These are phyloP conservation scores for Auricularia sp. DNA, from an alignment of 768 basidiomycete species.

Conservation along the genomic window DNA sequence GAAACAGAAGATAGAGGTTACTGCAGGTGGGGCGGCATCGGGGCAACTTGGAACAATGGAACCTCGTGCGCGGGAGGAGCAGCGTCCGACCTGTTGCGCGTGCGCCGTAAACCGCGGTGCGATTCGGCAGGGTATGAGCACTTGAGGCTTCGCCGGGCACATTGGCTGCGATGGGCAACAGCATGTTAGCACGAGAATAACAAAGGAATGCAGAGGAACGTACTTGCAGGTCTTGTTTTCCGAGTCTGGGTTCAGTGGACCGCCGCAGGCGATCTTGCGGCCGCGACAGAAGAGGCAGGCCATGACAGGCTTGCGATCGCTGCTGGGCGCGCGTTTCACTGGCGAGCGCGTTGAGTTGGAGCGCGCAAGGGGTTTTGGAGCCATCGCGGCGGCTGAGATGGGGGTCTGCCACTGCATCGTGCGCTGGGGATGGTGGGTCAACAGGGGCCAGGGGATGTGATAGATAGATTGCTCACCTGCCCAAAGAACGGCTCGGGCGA, in stretches of 20 bases:
- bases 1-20: too few species aligned
- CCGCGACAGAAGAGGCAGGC: slow-evolving; percentile 59
- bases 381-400: not conserved
- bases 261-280: slow-evolving; percentile 57
- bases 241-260: slow-evolving; percentile 19
- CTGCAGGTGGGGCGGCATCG: not conserved
- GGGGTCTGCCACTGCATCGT: not conserved
- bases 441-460: too few species aligned
- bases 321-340: not conserved
- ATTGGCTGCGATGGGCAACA: slow-evolving; percentile 41
- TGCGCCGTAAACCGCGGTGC: slow-evolving; percentile 51
- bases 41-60: not conserved
- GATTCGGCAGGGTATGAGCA: slow-evolving; percentile 67
- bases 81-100: slow-evolving; percentile 1
- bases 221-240: slow-evolving; percentile 55
- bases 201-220: slow-evolving; percentile 20
- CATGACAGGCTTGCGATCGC: slow-evolving; percentile 38
- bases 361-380: not conserved
- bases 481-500: not conserved
- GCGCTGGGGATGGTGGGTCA: not conserved
- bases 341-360: not conserved
- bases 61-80: not conserved
- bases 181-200: slow-evolving; percentile 4
- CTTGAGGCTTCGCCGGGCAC: slow-evolving; percentile 53
- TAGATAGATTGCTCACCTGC: not conserved